Percentiles rank a stretch among this genome's conserved stretches.
Evolutionary conservation across 306 rosid species (phyloP).

Genomic region (Lathyrus tuberosus): DNA sequence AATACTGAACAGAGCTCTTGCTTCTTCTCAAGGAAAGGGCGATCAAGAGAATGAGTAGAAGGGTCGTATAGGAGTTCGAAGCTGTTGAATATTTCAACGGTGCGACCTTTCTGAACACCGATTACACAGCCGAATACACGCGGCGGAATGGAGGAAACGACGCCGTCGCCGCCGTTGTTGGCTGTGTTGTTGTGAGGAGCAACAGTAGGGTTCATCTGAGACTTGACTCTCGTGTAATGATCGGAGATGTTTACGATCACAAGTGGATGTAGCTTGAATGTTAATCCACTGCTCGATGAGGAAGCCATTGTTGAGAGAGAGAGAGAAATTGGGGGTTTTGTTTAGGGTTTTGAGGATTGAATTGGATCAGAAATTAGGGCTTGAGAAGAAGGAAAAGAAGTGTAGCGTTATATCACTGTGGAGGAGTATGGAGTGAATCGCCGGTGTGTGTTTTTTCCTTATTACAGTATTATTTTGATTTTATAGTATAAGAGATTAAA

Average conservation of each 20-base stretch:
- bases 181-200: constrained; percentile 31
- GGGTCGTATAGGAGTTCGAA: constrained; percentile 91
- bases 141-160: constrained; percentile 42
- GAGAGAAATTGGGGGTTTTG: not conserved
- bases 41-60: constrained; percentile 77
- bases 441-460: not conserved
- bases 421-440: not conserved
- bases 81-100: constrained; percentile 98
- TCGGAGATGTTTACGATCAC: constrained; percentile 96
- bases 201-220: constrained; percentile 67
- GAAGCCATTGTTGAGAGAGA: constrained; percentile 64
- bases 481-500: no score
- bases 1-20: constrained; percentile 88
- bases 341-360: constrained; percentile 1
- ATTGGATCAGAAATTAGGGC: constrained; percentile 33
- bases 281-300: constrained; percentile 93
- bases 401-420: not conserved
- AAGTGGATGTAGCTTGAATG: constrained; percentile 92
- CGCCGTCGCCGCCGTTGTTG: constrained; percentile 50
- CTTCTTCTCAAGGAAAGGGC: constrained; percentile 91
- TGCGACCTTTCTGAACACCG: constrained; percentile 97
- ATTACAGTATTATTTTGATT: no score
- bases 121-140: constrained; percentile 93
- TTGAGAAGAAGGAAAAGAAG: not conserved
- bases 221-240: constrained; percentile 83